These are phyloP conservation scores for Xerocomellus intermedius DNA, from an alignment of 768 basidiomycete genomes.

Conservation along the genomic window DNA sequence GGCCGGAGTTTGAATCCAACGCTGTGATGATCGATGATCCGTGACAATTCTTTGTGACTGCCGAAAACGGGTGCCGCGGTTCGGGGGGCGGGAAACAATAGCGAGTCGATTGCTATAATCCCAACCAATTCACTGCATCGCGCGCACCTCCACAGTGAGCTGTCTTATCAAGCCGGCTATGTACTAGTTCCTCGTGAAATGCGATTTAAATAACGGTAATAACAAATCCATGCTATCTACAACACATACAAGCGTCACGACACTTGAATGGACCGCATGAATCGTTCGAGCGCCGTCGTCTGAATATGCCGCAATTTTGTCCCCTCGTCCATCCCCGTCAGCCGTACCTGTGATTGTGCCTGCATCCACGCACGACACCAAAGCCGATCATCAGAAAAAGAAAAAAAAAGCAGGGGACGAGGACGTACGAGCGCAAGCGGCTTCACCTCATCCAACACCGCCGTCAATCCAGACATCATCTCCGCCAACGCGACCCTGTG, in stretches of 20 bases:
- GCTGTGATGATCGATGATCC: no score
- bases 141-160: neutral
- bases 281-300: conserved; percentile 61
- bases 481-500: conserved; percentile 70
- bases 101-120: neutral
- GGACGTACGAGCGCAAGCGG: conserved; percentile 60
- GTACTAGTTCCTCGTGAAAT: conserved; percentile 6
- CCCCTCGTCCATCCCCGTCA: conserved; percentile 50
- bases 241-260: conserved; percentile 20
- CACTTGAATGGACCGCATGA: conserved; percentile 54
- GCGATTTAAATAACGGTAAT: conserved; percentile 20
- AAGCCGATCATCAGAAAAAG: conserved; percentile 1
- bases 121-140: no score
- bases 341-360: conserved; percentile 44
- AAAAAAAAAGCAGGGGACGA: neutral
- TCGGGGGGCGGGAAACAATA: no score
- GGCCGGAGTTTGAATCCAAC: no score
- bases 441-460: conserved; percentile 55
- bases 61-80: no score
- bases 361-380: conserved; percentile 3
- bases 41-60: no score
- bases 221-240: conserved; percentile 8
- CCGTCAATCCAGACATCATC: conserved; percentile 66
- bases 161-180: neutral
- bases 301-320: conserved; percentile 63